phyloP scores from a whole-genome alignment of 2,329 filamentous ascomycete species.

The Gaeumannomyces sp. region DNA sequence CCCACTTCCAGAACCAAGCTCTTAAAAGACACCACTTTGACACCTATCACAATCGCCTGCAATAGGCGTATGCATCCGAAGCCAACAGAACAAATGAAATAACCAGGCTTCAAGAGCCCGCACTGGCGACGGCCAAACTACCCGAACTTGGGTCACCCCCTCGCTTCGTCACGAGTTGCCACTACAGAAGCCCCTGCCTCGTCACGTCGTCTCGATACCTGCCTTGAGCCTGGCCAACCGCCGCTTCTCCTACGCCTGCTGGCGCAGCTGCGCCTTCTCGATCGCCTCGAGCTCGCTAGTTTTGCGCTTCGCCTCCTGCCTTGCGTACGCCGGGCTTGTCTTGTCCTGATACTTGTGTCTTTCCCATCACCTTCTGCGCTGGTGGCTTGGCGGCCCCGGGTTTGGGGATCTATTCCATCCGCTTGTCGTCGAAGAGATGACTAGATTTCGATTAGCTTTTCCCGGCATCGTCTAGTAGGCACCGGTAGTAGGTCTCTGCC shows the following conservation, averaged over 20 bases:
- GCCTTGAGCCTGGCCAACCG: neutral
- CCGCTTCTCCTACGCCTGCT: neutral
- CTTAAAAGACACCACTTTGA: neutral
- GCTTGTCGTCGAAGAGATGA: constrained; percentile 15
- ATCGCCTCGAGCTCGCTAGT: neutral
- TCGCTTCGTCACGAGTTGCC: no score
- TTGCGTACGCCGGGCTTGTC: neutral
- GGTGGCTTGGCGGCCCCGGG: neutral
- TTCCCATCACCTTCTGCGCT: neutral
- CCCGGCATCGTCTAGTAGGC: no score
- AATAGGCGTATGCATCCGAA: neutral
- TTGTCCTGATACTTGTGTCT: neutral
- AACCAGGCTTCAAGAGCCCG: neutral
- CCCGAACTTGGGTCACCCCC: no score
- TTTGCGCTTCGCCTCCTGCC: neutral
- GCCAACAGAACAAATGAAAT: neutral
- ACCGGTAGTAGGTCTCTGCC: neutral
- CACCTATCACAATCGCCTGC: neutral
- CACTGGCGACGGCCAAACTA: no score
- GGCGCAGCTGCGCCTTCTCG: neutral
- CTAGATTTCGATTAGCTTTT: constrained; percentile 9
- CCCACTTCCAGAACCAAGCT: no score
- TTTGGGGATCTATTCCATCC: constrained; percentile 18
- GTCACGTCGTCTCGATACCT: neutral
- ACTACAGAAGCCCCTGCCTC: no score